Conservation (phyloP, 2,329 filamentous ascomycete genomes). For the Alternaria arborescens region DNA sequence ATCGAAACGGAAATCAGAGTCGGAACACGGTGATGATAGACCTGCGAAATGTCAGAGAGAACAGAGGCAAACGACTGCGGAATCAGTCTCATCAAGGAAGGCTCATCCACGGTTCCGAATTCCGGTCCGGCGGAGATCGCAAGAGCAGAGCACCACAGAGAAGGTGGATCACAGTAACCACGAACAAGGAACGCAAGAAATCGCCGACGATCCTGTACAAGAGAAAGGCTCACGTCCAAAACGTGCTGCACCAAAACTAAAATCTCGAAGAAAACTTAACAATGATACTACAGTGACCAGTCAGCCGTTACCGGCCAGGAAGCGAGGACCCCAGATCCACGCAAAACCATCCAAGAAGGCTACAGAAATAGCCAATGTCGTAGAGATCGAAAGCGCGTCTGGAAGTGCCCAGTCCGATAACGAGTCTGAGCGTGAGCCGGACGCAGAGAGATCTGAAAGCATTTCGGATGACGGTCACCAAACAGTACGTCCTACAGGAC, state of each 20-base stretch:
- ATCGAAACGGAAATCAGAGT: constrained; percentile 1
- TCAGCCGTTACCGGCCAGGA: background rate
- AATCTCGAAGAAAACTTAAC: background rate
- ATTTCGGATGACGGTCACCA: background rate
- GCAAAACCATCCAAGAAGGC: background rate
- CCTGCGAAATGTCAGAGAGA: background rate
- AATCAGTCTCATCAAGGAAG: background rate
- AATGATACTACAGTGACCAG: background rate
- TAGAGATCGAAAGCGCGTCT: background rate
- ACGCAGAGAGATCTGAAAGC: constrained; percentile 9
- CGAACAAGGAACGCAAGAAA: background rate
- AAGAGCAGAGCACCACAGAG: background rate
- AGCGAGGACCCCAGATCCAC: background rate
- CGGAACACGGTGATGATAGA: background rate
- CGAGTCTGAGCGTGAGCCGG: background rate
- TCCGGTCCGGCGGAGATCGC: background rate
- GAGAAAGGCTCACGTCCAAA: background rate
- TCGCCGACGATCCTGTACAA: background rate
- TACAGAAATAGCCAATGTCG: background rate
- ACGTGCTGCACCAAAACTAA: background rate
- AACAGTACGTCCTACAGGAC: background rate
- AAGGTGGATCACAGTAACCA: no score
- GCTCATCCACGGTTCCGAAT: background rate
- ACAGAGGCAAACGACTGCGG: background rate
- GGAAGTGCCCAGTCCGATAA: no score